Evolutionary conservation across 805 yeast genomes (phyloP).

Genomic region (Diddensiella transvaalensis): DNA sequence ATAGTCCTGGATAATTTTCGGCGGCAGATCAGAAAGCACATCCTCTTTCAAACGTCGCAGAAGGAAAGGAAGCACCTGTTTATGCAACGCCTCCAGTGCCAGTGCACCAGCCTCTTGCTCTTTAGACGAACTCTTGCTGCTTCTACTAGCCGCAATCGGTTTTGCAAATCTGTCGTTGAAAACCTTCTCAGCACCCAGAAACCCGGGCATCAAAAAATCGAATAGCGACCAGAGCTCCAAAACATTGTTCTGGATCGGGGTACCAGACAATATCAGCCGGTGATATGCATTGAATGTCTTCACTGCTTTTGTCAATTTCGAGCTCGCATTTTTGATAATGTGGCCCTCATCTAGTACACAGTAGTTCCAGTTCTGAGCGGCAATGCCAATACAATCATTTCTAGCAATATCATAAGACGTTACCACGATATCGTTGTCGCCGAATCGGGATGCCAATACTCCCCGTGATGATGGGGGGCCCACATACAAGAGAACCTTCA

Average conservation of each 20-base stretch:
- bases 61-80: conserved; percentile 95
- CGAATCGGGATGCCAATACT: conserved; percentile 50
- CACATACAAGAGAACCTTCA: conserved; percentile 80
- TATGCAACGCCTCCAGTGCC: conserved; percentile 92
- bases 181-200: conserved; percentile 88
- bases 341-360: conserved; percentile 98
- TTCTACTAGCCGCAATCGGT: conserved; percentile 92
- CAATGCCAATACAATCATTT: conserved; percentile 71
- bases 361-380: conserved; percentile 71
- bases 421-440: conserved; percentile 74
- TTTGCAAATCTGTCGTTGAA: conserved; percentile 96
- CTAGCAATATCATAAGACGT: conserved; percentile 96
- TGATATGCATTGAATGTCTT: conserved; percentile 82
- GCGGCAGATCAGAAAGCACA: conserved; percentile 92
- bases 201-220: conserved; percentile 98
- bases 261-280: conserved; percentile 86
- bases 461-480: conserved; percentile 82
- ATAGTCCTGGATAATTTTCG: conserved; percentile 96
- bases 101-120: conserved; percentile 97
- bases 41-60: conserved; percentile 94
- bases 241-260: conserved; percentile 97
- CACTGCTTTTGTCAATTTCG: conserved; percentile 86
- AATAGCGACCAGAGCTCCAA: conserved; percentile 95
- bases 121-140: conserved; percentile 80
- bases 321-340: conserved; percentile 85